Base-by-base conservation (phyloP, 1,139 yeast genomes). In the Kodamaea anthophila region DNA sequence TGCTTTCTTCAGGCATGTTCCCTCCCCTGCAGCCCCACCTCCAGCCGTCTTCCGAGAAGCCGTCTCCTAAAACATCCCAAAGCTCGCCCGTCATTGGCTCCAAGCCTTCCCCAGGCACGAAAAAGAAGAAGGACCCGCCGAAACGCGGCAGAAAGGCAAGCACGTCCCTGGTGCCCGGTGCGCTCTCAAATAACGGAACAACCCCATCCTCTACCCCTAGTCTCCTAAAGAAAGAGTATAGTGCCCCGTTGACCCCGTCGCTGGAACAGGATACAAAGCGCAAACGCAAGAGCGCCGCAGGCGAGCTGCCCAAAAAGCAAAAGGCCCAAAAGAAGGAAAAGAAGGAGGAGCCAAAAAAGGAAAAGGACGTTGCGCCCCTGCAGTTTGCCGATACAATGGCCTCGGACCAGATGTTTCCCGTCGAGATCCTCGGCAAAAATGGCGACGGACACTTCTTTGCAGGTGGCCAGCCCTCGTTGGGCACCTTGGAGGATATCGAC, bases 401-500 rank as follows among this genome's bases (percentile, higher is more conserved):
- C 5, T 43, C 15, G 20, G 70, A 61, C 34, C 62, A 58, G 34
- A 53, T 62, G 30, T 58, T 64, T 39, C 51, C 59, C 2, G 64
- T 60, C 31, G 42, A 39, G 21, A 41, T 24, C 13, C 13, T 24
- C 21, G 27, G 27, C 11, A 24, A 24, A 15, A 24, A 24, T 9
- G n/a, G n/a, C 10, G 27, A 24, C 15, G 15, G 21, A 8, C 27
- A 24, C 15, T 18, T 24, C 5, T 33, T 45, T 14, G 36, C 39
- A 14, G 37, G 40, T n/a, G 36, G 38, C 14, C 46, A 44, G 31
- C 36, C 34, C 29, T 45, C 38, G 31, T 40, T 41, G 18, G 57
- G 53, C 1, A 53, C 50, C 3, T 49, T 60, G 35, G 72, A 64
- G 29, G 72, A 66, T 30, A 69, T 70, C 34, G 77, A 70, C 41